phyloP scores from a whole-genome alignment of 2,329 filamentous ascomycete genomes.

The Cladophialophora carrionii region DNA sequence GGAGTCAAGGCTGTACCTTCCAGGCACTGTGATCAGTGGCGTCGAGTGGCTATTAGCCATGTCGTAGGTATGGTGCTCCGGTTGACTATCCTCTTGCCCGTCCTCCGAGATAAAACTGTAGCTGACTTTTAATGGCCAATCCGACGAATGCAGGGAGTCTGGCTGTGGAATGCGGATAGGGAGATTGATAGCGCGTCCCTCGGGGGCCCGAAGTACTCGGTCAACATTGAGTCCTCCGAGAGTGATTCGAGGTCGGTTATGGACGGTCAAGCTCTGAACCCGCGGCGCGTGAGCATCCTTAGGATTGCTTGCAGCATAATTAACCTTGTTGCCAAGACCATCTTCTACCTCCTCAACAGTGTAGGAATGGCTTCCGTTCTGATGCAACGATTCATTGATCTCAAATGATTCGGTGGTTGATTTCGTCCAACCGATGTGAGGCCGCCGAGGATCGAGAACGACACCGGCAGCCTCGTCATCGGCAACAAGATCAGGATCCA shows the following conservation, averaged over 20 bases:
- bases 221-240: conserved; percentile 77
- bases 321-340: conserved; percentile 82
- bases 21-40: conserved; percentile 72
- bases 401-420: conserved; percentile 75
- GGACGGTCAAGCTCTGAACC: conserved; percentile 78
- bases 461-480: conserved; percentile 61
- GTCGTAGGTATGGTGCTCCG: conserved; percentile 60
- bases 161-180: conserved; percentile 66
- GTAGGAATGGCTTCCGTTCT: conserved; percentile 82
- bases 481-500: conserved; percentile 76
- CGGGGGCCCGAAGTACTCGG: conserved; percentile 25
- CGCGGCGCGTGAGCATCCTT: conserved; percentile 61
- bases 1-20: conserved; percentile 82
- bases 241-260: conserved; percentile 77
- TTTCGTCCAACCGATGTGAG: conserved; percentile 74
- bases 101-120: conserved; percentile 82
- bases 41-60: conserved; percentile 50
- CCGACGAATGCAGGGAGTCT: conserved; percentile 61
- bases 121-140: conserved; percentile 71
- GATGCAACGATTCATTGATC: conserved; percentile 84
- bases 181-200: conserved; percentile 57
- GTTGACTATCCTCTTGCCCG: conserved; percentile 66
- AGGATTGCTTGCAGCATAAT: conserved; percentile 56
- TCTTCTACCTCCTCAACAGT: conserved; percentile 90
- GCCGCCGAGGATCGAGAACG: conserved; percentile 57